Base-by-base conservation (phyloP, 2,329 filamentous ascomycete species). In the Lizonia empirigonia region DNA sequence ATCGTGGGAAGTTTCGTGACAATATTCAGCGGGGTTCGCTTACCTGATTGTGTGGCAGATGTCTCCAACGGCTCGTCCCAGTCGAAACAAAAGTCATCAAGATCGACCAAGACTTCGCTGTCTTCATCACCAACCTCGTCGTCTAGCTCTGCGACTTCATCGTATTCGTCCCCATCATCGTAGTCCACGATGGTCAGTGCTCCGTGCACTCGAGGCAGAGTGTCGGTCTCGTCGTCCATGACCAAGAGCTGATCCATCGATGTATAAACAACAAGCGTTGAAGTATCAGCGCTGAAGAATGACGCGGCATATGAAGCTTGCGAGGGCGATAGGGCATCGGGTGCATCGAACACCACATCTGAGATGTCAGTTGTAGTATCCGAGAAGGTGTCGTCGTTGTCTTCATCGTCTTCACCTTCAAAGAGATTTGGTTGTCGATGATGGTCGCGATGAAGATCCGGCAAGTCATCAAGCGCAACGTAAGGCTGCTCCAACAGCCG, bases 301-400 rank as follows among this genome's bases (percentile, higher is more conserved):
- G 48, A 27, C 9, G 36, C 36, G n/a, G 48, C 35, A 15, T 36
- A 45, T 13, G 48, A 51, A 23, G 41, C 48, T 19, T 45, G 41
- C 18, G 42, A 34, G 27, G 16, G 37, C 12, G 10, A 40, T 5
- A 47, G 7, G 18, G 45, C 19, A 30, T 16, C 16, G 26, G 48
- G 24, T 34, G 39, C 20, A 30, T 37, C 36, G 2, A 35, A 41
- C 1, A 19, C 18, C 12, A 20, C 5, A 6, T 26, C 33, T 24
- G 26, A 35, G 0, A n/a, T 2, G 3, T 32, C 6, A 22, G 19
- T n/a, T n/a, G 4, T 20, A 22, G 12, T 8, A 4, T 19, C 18
- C 5, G 13, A 40, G 4, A 6, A n/a, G n/a, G 22, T 26, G 7
- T 35, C n/a, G 4, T 18, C 10, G 16, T 16, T n/a, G 15, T 32